phyloP scores from a whole-genome alignment of 768 basidiomycete species.

The Boletellus ananas region DNA sequence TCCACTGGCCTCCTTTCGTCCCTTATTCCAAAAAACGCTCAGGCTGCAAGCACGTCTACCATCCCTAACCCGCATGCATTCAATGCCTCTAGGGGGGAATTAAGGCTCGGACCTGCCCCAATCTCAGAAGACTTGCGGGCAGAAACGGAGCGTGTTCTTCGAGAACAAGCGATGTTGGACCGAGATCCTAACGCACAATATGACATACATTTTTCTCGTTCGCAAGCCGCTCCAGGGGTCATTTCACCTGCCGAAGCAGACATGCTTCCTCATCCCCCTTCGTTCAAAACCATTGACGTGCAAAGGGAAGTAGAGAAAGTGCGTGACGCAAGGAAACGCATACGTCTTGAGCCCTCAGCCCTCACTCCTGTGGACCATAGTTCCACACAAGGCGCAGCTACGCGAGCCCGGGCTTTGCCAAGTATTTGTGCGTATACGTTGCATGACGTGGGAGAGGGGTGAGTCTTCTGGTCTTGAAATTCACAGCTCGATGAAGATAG shows the following conservation, averaged over 20 bases:
- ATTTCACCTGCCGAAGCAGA: constrained; percentile 66
- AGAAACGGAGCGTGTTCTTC: constrained; percentile 75
- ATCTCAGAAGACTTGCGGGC: constrained; percentile 73
- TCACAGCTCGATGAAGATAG: constrained; percentile 8
- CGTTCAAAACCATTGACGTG: constrained; percentile 83
- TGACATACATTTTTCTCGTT: constrained; percentile 55
- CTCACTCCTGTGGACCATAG: constrained; percentile 54
- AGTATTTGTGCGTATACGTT: constrained; percentile 95
- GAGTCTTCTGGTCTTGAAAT: constrained; percentile 24
- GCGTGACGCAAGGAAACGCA: constrained; percentile 87
- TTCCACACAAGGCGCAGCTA: constrained; percentile 53
- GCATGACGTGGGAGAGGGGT: constrained; percentile 96
- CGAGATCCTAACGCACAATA: constrained; percentile 64
- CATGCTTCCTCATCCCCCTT: constrained; percentile 73
- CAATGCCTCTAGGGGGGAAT: constrained; percentile 67
- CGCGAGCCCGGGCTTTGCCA: constrained; percentile 66
- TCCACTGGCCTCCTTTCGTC: constrained; percentile 80
- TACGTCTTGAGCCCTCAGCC: constrained; percentile 77
- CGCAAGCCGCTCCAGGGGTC: constrained; percentile 49
- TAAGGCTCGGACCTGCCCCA: constrained; percentile 85
- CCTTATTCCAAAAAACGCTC: constrained; percentile 61
- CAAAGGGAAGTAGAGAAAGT: constrained; percentile 88
- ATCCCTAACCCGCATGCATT: constrained; percentile 66
- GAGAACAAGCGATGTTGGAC: constrained; percentile 78
- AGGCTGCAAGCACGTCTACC: constrained; percentile 33